These are phyloP conservation scores for Pistacia vera DNA, from an alignment of 345 rosid genomes.

Conservation along the genomic window DNA sequence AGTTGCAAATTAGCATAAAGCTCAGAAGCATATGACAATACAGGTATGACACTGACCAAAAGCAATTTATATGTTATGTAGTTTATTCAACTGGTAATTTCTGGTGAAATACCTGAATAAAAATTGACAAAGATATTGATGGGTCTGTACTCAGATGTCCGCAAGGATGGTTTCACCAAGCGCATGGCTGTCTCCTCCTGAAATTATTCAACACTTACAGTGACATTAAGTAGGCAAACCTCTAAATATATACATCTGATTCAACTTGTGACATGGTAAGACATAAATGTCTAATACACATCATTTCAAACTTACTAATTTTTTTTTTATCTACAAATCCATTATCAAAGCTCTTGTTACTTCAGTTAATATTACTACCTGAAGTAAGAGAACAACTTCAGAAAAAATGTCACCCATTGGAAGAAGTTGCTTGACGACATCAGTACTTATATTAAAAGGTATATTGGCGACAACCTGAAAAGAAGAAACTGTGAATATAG, in stretches of 20 bases:
- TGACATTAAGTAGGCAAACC: not conserved
- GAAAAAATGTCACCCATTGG: conserved; percentile 95
- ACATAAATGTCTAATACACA: not conserved
- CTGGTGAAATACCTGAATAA: conserved; percentile 61
- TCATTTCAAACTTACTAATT: not conserved
- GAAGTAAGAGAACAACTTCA: conserved; percentile 84
- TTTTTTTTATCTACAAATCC: not conserved
- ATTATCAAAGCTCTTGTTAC: conserved; percentile 1
- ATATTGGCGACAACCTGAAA: conserved; percentile 85
- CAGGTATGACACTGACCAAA: not conserved
- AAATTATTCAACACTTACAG: conserved; percentile 16
- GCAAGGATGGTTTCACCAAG: conserved; percentile 57
- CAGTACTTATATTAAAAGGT: conserved; percentile 90
- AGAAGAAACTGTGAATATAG: not conserved
- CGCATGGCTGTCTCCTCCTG: conserved; percentile 88
- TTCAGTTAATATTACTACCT: conserved; percentile 41
- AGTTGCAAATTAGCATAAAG: conserved; percentile 4
- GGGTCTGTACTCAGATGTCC: conserved; percentile 76
- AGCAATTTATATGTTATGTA: not conserved
- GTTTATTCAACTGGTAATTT: not conserved
- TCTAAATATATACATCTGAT: not conserved
- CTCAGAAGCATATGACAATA: not conserved
- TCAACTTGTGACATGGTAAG: not conserved
- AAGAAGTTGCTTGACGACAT: conserved; percentile 80
- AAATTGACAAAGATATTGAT: conserved; percentile 77